phyloP scores from a whole-genome alignment of 306 rosid genomes.

The Parietaria judaica region DNA sequence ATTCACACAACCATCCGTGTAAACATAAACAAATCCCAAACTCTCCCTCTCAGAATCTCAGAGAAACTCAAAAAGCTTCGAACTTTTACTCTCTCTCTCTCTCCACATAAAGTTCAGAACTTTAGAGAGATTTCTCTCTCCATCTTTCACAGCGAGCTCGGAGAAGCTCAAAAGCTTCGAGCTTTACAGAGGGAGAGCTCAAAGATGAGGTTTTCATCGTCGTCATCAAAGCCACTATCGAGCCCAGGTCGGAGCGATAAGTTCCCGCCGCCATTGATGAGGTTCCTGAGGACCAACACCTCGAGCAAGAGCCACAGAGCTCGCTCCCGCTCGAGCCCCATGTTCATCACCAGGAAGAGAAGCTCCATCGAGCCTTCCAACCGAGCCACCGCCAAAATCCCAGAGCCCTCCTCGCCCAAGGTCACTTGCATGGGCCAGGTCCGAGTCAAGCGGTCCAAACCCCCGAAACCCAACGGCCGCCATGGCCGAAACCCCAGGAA shows the following conservation, averaged over 20 bases:
- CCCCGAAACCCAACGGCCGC: not conserved
- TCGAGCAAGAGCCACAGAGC: conserved; percentile 64
- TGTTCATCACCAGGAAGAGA: conserved; percentile 62
- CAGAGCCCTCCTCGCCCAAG: conserved; percentile 89
- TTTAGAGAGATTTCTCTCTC: not conserved
- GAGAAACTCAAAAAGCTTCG: not conserved
- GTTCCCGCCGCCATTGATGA: conserved; percentile 89
- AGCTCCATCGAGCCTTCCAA: not conserved
- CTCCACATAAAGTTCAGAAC: not conserved
- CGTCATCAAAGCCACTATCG: conserved; percentile 50
- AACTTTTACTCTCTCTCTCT: not conserved
- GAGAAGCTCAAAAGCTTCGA: not conserved
- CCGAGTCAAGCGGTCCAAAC: conserved; percentile 20
- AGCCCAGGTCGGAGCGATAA: conserved; percentile 81
- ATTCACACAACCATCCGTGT: conserved; percentile 50
- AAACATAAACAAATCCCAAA: not conserved
- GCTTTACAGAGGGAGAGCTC: not conserved
- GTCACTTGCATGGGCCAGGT: conserved; percentile 98
- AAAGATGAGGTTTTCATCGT: conserved; percentile 49
- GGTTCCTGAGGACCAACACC: conserved; percentile 60
- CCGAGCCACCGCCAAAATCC: conserved; percentile 43
- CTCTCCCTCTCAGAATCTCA: not conserved
- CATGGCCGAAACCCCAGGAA: not conserved
- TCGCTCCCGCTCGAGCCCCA: conserved; percentile 55
- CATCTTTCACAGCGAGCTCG: not conserved